Evolutionary conservation across 2,329 filamentous ascomycete genomes (phyloP), one percentile per base, ranked within the genome.

Genomic region (Penicillium oxalicum): DNA sequence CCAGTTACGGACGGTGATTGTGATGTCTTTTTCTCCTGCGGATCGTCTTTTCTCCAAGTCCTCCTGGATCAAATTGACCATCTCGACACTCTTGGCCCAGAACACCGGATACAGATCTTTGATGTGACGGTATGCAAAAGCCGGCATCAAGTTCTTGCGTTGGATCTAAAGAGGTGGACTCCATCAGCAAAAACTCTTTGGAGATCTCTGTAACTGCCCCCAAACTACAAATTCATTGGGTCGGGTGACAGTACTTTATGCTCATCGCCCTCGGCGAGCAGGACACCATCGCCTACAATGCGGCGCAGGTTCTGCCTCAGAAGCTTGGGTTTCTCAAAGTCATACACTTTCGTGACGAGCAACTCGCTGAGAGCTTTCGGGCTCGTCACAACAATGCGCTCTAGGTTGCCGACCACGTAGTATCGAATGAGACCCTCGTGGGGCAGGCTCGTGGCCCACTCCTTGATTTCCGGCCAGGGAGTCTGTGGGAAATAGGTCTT

Each of bases 211-310:
- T 18, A 18, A 18, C 18, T 18, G 1, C 18, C 18, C 18, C 18
- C 18, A 18, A 18, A 18, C 2, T 18, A 2, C 18, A 18, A 18
- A 18, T 18, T 18, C 2, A 18, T 18, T 18, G 18, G 26, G 25
- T 24, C 26, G 24, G 1, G 8, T 18, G 29, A 9, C 3, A 53
- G 12, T 59, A 80, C 73, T 71, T 86, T 93, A 68, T 96, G 91
- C 61, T 91, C 87, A 9, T 94, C 87, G n/a, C 91, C 91, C 68
- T 96, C 91, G 2, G 88, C 87, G 9, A 96, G 73, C 34, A 96
- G 70, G 9, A 76, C 32, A 0, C 74, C 73, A 43, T 70, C 57
- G 1, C 74, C 74, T 1, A 72, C 57, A 5, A 74, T 47, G 24
- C 63, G 66, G 4, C 58, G 59, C 27, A 77, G 53, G 6, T 61